A percentile compares a stretch with the other conserved stretches of the same genome.
These are phyloP conservation scores for Nemania bipapillata DNA, from an alignment of 2,329 filamentous ascomycete genomes.

Conservation along the genomic window DNA sequence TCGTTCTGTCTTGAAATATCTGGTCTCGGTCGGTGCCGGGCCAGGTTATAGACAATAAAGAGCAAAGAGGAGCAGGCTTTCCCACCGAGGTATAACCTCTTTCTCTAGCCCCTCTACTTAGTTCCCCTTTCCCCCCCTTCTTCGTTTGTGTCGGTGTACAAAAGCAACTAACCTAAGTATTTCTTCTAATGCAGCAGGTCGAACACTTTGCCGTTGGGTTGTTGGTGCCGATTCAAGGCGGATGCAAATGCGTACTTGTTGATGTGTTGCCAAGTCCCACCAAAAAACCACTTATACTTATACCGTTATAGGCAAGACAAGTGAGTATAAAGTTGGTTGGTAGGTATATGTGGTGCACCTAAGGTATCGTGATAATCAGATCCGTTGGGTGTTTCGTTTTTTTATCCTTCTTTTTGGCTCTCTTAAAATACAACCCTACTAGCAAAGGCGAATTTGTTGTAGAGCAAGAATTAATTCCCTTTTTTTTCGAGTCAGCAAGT, in stretches of 20 bases:
- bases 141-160: conserved; percentile 26
- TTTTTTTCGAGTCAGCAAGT: conserved; percentile 6
- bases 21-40: conserved; percentile 6
- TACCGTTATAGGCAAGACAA: background rate
- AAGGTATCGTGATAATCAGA: conserved; percentile 4
- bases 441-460: conserved; percentile 2
- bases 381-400: background rate
- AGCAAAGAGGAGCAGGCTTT: conserved; percentile 21
- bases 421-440: too few species aligned
- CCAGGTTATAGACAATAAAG: conserved; percentile 9
- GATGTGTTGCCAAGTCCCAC: conserved; percentile 21
- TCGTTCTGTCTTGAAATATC: conserved; percentile 5
- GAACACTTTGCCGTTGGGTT: conserved; percentile 1
- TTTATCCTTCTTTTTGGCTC: background rate
- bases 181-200: background rate
- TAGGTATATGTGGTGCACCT: background rate
- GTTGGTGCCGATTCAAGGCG: conserved; percentile 9
- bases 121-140: background rate
- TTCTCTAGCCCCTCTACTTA: conserved; percentile 18
- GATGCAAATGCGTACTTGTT: background rate
- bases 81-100: conserved; percentile 23
- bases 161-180: conserved; percentile 22
- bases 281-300: conserved; percentile 13
- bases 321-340: background rate
- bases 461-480: background rate